A percentile compares a stretch with the other conserved stretches of the same genome.
These are phyloP conservation scores for Berberis vulgaris DNA, from an alignment of 164 flowering plant species.

Conservation along the genomic window DNA sequence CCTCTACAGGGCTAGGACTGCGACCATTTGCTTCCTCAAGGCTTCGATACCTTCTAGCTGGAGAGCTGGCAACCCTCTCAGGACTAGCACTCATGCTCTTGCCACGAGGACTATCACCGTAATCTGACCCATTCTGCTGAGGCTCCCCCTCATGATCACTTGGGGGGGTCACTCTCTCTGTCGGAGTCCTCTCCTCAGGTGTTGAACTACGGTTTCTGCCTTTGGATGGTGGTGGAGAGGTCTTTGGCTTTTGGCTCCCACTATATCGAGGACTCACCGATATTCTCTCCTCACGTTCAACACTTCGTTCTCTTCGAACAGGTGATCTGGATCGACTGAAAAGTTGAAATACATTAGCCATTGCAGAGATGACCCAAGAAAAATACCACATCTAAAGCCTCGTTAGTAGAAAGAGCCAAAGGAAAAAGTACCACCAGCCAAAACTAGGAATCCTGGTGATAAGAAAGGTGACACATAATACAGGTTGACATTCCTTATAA, in stretches of 20 bases:
- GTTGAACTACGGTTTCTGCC: constrained; percentile 50
- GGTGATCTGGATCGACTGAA: constrained; percentile 70
- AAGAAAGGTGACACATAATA: too few relatives aligned
- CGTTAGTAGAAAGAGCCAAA: too few relatives aligned
- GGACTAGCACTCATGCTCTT: constrained; percentile 44
- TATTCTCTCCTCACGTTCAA: constrained; percentile 42
- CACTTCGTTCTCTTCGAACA: constrained; percentile 32
- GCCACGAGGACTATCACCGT: constrained; percentile 45
- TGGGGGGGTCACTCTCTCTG: constrained; percentile 33
- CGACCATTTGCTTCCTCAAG: constrained; percentile 39
- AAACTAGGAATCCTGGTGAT: too few relatives aligned
- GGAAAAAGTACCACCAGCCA: too few relatives aligned
- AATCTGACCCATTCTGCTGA: constrained; percentile 39
- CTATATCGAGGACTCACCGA: constrained; percentile 48
- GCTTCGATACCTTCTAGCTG: constrained; percentile 21
- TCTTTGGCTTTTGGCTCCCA: constrained; percentile 42
- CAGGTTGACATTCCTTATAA: too few relatives aligned
- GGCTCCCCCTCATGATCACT: constrained; percentile 19
- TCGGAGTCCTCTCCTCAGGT: constrained; percentile 43
- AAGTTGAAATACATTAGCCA: not conserved
- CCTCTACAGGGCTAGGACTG: constrained; percentile 30
- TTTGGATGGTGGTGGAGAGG: constrained; percentile 44
- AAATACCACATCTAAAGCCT: not conserved
- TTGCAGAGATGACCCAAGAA: not conserved
- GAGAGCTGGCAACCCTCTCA: constrained; percentile 16